Evolutionary conservation across 306 rosid genomes (phyloP), one percentile per base, ranked within the genome.

Genomic region (Astragalus membranaceus): DNA sequence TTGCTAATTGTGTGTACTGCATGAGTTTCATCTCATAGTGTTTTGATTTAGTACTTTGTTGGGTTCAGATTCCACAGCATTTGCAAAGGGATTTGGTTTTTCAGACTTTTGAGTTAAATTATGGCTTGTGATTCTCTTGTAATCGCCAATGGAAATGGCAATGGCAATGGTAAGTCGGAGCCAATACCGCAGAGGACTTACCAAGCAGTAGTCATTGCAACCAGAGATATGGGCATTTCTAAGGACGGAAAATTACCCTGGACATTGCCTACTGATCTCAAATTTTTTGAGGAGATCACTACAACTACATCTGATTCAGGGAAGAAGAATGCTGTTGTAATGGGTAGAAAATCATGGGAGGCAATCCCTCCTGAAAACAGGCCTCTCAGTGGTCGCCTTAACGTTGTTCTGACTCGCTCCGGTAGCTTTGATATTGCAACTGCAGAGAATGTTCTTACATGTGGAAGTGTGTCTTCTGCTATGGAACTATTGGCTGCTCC

Each of bases 271-370:
- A 78, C 89, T 77, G 99, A 89, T 82, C 85, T 83, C 77, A 95
- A 77, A 5, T 86, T 84, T 83, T 95, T 95, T 66, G 81, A 83
- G 63, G 87, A 87, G 32, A 44, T 91, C 78, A 95, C 96, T 44
- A 51, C 64, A 6, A 77, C 53, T 26, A 84, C 97, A 41, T 81
- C 95, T 29, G 96, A 95, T 83, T 72, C 92, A 0, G 95, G 83
- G 33, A 95, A 86, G 77, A 91, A 85, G 83, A 95, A 95, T 80
- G 99, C 97, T 0, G 64, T 95, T 82, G 61, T 95, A 54, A 95
- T 95, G 99, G 99, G 97, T 66, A 85, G 99, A 65, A 91, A 87
- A 77, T 76, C 99, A 66, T 95, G 97, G 97, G 99, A 95, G 87
- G 70, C 88, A 47, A 89, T 91, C 73, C 89, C 87, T 26, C 75